Percentiles rank a stretch among this genome's conserved stretches.
These are phyloP conservation scores for Chalaropsis thielavioides DNA, from an alignment of 2,329 filamentous ascomycete genomes.

Conservation along the genomic window DNA sequence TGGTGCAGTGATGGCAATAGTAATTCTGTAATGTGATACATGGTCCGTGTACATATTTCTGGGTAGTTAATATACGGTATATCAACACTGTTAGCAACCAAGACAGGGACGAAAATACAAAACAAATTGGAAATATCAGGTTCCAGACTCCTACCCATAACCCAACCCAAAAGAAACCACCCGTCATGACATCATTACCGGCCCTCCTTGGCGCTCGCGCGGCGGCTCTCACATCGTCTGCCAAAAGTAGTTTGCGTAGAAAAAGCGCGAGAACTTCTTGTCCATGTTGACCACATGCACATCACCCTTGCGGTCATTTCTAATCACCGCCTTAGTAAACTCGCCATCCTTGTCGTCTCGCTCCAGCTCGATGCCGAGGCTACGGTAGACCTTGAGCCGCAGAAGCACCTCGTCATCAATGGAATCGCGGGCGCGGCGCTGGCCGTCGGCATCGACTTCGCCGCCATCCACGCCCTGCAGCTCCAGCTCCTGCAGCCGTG, in stretches of 20 bases:
- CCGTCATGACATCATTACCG: conserved; percentile 11
- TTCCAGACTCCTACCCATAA: background rate
- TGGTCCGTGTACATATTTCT: background rate
- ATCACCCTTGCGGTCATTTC: conserved; percentile 76
- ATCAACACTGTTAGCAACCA: background rate
- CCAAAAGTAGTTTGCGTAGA: conserved; percentile 96
- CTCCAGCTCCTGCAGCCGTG: conserved; percentile 67
- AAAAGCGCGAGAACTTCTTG: conserved; percentile 77
- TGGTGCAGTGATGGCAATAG: background rate
- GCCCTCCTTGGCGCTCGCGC: background rate
- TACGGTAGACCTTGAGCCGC: conserved; percentile 80
- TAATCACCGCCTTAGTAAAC: conserved; percentile 71
- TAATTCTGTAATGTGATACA: background rate
- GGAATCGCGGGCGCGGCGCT: conserved; percentile 25
- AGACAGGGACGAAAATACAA: background rate
- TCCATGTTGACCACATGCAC: conserved; percentile 93
- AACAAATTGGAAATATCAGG: background rate
- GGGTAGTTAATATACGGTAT: background rate
- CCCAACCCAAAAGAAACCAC: background rate
- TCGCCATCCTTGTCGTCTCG: conserved; percentile 57
- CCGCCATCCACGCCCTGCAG: conserved; percentile 71
- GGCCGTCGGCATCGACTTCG: conserved; percentile 21
- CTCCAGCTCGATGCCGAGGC: conserved; percentile 80
- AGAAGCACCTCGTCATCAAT: conserved; percentile 54
- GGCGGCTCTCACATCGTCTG: conserved; percentile 57